Percentiles rank a stretch among this genome's conserved stretches.
These are phyloP conservation scores for Hericium alpestre DNA, from an alignment of 768 basidiomycete genomes.

Conservation along the genomic window DNA sequence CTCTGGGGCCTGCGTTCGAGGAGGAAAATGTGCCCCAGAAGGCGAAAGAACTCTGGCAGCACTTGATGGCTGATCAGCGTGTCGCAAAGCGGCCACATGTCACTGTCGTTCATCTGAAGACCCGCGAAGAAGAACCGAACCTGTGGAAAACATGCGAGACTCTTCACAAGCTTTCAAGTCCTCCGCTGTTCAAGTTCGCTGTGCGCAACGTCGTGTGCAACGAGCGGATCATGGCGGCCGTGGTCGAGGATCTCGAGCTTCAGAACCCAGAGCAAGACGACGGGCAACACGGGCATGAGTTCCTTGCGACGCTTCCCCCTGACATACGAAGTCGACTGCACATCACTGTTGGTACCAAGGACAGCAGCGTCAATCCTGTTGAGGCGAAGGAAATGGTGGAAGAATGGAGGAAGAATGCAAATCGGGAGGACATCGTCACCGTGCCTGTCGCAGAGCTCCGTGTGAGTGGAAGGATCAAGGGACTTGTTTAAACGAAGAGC, in stretches of 20 bases:
- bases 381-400: constrained; percentile 65
- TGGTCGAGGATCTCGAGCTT: constrained; percentile 49
- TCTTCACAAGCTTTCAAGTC: constrained; percentile 26
- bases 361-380: constrained; percentile 41
- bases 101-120: constrained; percentile 70
- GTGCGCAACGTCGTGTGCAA: constrained; percentile 66
- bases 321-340: constrained; percentile 51
- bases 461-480: constrained; percentile 23
- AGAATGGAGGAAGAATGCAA: constrained; percentile 32
- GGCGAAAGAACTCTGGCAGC: constrained; percentile 36
- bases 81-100: constrained; percentile 65
- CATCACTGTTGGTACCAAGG: constrained; percentile 75
- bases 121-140: constrained; percentile 21
- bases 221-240: constrained; percentile 68
- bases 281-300: constrained; percentile 31
- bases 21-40: constrained; percentile 20
- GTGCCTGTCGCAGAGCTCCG: constrained; percentile 20
- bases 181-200: constrained; percentile 50
- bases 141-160: constrained; percentile 44
- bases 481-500: constrained; percentile 1
- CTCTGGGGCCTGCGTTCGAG: constrained; percentile 36
- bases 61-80: constrained; percentile 33
- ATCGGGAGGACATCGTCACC: constrained; percentile 17
- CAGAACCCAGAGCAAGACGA: constrained; percentile 19
- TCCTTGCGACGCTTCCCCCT: constrained; percentile 36